These are phyloP conservation scores for Hypoxylon intermedium DNA, from an alignment of 495 filamentous ascomycete genomes.

Conservation along the genomic window DNA sequence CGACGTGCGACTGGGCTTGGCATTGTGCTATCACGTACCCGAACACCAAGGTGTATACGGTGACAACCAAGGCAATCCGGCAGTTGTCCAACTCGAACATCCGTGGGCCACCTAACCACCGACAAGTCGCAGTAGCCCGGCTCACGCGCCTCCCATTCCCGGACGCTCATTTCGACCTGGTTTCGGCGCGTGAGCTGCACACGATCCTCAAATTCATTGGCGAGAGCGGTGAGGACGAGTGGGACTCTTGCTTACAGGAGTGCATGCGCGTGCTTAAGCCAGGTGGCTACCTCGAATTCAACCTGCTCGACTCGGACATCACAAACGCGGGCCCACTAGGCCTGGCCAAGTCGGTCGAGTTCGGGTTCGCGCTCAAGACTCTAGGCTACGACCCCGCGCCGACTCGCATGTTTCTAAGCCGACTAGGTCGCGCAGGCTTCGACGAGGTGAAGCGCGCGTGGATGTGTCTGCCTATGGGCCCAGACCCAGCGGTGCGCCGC, in stretches of 20 bases:
- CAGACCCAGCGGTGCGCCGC: conserved; percentile 57
- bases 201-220: conserved; percentile 74
- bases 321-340: conserved; percentile 79
- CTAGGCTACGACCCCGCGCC: conserved; percentile 86
- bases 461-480: conserved; percentile 88
- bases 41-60: conserved; percentile 84
- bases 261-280: conserved; percentile 91
- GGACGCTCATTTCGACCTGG: conserved; percentile 86
- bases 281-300: conserved; percentile 90
- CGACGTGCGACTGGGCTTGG: conserved; percentile 94
- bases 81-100: conserved; percentile 73
- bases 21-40: conserved; percentile 83
- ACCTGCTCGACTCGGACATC: conserved; percentile 85
- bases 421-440: conserved; percentile 78
- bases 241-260: conserved; percentile 82
- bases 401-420: conserved; percentile 76
- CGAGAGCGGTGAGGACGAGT: conserved; percentile 76
- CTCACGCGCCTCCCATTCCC: conserved; percentile 86
- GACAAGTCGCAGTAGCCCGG: conserved; percentile 73
- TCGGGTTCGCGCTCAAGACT: conserved; percentile 84
- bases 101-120: conserved; percentile 86
- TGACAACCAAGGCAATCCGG: conserved; percentile 69
- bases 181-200: conserved; percentile 89
- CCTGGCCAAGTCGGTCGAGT: conserved; percentile 83
- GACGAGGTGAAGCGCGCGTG: conserved; percentile 82